These are phyloP conservation scores for Acanthamoeba lugdunensis DNA, from an alignment of 208 protist genomes.

Conservation along the genomic window DNA sequence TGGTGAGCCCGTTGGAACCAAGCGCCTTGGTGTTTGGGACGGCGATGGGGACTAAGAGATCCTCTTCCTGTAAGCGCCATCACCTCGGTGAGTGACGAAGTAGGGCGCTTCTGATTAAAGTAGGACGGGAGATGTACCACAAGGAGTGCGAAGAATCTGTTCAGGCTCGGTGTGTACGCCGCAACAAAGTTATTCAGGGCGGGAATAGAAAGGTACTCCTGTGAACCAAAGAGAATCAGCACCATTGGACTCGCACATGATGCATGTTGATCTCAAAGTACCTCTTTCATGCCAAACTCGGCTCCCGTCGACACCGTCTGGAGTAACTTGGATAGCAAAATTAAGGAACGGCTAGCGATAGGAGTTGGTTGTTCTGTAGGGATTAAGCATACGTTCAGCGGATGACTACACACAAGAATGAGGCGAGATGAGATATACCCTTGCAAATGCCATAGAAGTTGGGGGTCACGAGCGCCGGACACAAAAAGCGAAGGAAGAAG, in stretches of 20 bases:
- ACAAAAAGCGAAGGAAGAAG: conserved; percentile 47
- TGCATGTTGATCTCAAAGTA: neutral
- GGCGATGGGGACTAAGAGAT: neutral
- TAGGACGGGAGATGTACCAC: neutral
- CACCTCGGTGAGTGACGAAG: neutral
- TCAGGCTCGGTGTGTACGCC: neutral
- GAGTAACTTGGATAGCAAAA: conserved; percentile 45
- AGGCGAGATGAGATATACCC: neutral
- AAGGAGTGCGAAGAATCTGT: conserved; percentile 33
- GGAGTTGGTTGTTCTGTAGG: neutral
- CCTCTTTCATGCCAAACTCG: conserved; percentile 39
- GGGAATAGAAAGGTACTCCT: conserved; percentile 32
- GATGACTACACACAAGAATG: too few species aligned
- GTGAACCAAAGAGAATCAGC: neutral
- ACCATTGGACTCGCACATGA: neutral
- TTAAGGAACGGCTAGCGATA: neutral
- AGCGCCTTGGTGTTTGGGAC: neutral
- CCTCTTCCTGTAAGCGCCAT: neutral
- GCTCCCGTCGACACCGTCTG: conserved; percentile 2
- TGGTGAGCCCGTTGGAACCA: neutral
- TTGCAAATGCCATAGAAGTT: conserved; percentile 37
- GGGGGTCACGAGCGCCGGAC: conserved; percentile 19
- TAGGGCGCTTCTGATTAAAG: neutral
- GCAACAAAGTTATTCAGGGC: neutral
- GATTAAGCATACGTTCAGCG: neutral